A percentile compares a stretch with the other conserved stretches of the same genome.
These are phyloP conservation scores for Tolypocladium nubicola DNA, from an alignment of 2,329 filamentous ascomycete genomes.

Conservation along the genomic window DNA sequence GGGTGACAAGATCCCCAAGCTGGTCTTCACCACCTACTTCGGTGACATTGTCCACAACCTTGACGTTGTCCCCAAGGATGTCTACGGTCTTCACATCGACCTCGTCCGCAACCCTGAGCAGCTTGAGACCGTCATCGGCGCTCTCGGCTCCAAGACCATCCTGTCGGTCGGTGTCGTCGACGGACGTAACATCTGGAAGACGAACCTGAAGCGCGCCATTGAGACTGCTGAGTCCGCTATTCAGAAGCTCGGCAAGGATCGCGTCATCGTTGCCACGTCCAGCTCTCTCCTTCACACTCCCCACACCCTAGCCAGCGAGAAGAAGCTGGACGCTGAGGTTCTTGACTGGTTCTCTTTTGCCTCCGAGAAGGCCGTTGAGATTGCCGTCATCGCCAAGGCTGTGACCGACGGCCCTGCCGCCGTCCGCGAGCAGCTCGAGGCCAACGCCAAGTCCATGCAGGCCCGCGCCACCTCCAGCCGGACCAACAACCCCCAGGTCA, in stretches of 20 bases:
- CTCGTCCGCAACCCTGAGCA: constrained; percentile 98
- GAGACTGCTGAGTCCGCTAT: constrained; percentile 82
- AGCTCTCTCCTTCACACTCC: constrained; percentile 97
- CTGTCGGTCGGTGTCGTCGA: constrained; percentile 96
- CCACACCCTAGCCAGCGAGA: constrained; percentile 96
- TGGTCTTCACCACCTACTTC: constrained; percentile 95
- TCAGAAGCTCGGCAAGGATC: constrained; percentile 92
- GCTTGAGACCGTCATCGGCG: constrained; percentile 71
- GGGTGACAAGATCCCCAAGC: constrained; percentile 72
- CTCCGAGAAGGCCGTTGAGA: constrained; percentile 83
- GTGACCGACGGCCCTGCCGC: constrained; percentile 84
- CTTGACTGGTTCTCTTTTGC: constrained; percentile 99
- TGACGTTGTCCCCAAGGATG: constrained; percentile 67
- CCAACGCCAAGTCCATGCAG: constrained; percentile 91
- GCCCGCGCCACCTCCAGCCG: constrained; percentile 83
- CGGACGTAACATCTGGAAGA: constrained; percentile 99
- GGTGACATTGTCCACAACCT: constrained; percentile 99
- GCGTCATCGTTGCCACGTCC: constrained; percentile 93
- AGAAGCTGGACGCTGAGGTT: constrained; percentile 91
- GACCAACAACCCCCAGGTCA: constrained; percentile 96
- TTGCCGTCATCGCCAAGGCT: constrained; percentile 91
- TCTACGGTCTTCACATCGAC: constrained; percentile 87
- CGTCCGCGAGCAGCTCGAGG: constrained; percentile 82
- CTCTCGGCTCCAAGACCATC: constrained; percentile 79
- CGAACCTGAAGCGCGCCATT: constrained; percentile 93